Conservation (phyloP, 202 grass and related monocot genomes). For the Hordeum pubiflorum region DNA sequence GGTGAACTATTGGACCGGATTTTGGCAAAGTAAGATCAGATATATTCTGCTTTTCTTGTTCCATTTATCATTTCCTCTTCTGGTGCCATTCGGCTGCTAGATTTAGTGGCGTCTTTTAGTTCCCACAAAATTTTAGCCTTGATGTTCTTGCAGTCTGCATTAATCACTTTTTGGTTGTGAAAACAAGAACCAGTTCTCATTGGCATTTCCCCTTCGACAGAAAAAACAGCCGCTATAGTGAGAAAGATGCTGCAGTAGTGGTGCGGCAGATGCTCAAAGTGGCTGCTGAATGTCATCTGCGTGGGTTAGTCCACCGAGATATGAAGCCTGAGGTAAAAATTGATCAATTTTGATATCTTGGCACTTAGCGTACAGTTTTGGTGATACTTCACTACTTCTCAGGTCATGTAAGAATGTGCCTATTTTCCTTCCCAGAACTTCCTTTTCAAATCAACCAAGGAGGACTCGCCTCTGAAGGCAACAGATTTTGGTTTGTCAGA, state of each 20-base stretch:
- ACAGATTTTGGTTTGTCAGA: constrained; percentile 98
- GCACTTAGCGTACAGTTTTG: constrained; percentile 27
- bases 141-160: constrained; percentile 14
- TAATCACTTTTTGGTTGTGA: constrained; percentile 15
- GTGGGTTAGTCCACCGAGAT: constrained; percentile 96
- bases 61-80: constrained; percentile 2
- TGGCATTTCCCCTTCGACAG: constrained; percentile 32
- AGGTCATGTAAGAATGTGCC: constrained; percentile 57
- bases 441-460: constrained; percentile 85
- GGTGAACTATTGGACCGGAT: constrained; percentile 94
- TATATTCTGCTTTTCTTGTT: constrained; percentile 19
- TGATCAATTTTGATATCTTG: constrained; percentile 20
- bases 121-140: background rate
- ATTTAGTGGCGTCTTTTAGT: constrained; percentile 13
- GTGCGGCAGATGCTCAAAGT: constrained; percentile 99
- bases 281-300: constrained; percentile 87
- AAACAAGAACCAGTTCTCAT: constrained; percentile 19
- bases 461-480: constrained; percentile 81
- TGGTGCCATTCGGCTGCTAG: background rate
- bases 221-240: constrained; percentile 93
- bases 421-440: constrained; percentile 92
- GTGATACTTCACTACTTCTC: constrained; percentile 54
- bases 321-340: constrained; percentile 97
- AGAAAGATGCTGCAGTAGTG: constrained; percentile 99
- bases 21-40: constrained; percentile 78